Base-by-base conservation (phyloP, 139 green algal genomes). In the Chlamydomonas eustigma region DNA sequence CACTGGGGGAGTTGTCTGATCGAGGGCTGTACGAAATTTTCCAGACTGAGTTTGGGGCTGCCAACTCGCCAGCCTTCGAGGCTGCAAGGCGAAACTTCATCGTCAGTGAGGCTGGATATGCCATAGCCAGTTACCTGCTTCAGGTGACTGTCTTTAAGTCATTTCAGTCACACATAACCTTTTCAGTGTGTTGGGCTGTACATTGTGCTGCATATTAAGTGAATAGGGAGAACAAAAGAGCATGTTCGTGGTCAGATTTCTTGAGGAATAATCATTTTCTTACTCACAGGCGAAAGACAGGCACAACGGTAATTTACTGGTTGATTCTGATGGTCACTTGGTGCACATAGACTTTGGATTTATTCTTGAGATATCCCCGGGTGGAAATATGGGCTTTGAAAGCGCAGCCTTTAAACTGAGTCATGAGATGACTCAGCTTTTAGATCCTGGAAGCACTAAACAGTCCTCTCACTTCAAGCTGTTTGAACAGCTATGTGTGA, bases 311-410 rank as follows among this genome's bases (percentile, higher is more conserved):
- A 99, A 99, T 88, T 90, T 99, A 32, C 89, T 99, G 77, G 84
- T 98, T 39, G 90, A 97, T 78, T 85, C 82, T 37, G 67, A 90
- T 32, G 95, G 95, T 28, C 92, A 96, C 84, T 81, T 99, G 63
- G 92, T 99, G 37, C 95, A 99, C 90, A 98, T 99, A 51, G 95
- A 99, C 88, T 99, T 98, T 87, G 96, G 96, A 28, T 99, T 98
- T 84, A 99, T 99, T 89, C 87, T 99, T 82, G 86, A 91, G 76
- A 91, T 91, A 75, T 80, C 51, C 34, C 83, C 86, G 1, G 91
- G 92, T 32, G 90, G 66, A 22, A 76, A 76, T 39, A 76, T 82
- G 85, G 80, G 89, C 50, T 99, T 99, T 81, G 95, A 99, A 90
- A 91, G 80, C 44, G 95, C 95, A 0, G 91, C 90, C n/a, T 99